Evolutionary conservation across 768 basidiomycete species (phyloP), one percentile per base, ranked within the genome.

Genomic region (Boletus insuetus): DNA sequence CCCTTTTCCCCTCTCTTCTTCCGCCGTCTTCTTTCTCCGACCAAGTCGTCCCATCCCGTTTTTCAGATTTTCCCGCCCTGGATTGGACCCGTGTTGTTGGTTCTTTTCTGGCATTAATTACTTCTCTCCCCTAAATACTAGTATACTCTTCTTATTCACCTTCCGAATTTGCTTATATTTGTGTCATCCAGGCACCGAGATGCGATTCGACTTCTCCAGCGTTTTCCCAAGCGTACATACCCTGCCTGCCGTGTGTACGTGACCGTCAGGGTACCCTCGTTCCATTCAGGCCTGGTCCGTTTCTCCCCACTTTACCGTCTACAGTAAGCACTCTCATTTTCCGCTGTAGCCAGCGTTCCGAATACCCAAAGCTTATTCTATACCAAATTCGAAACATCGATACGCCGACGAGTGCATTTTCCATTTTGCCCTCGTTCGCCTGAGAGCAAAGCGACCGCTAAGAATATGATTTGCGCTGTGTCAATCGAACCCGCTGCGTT

Each of bases 151-250:
- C 41, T 45, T 31, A 9, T n/a, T 13, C 38, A 22, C 26, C 41
- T 39, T 49, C 49, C 46, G 5, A 41, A 60, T 64, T 53, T 61
- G 19, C 48, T 52, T 46, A 26, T 61, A 54, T 61, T 49, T 39
- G 51, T 52, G 29, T 17, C 35, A 3, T 31, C 51, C 51, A 64
- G 63, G 63, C 53, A 64, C 58, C 51, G 54, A 64, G 58, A 55
- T 49, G 26, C 22, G 35, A 29, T 35, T 49, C 52, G 20, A 40
- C n/a, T 51, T 40, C 16, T 37, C 29, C 14, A 26, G 3, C 24
- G 10, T 26, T 45, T 41, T 61, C 55, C 59, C 53, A 61, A 39
- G 43, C 24, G 16, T 46, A 16, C 32, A 10, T 35, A 13, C 20
- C 38, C 38, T 39, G 38, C n/a, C 8, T 39, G 29, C 38, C 38